Percentiles rank a stretch among this genome's conserved stretches.
Conservation (phyloP, 164 flowering plant species). For the Aristolochia californica region DNA sequence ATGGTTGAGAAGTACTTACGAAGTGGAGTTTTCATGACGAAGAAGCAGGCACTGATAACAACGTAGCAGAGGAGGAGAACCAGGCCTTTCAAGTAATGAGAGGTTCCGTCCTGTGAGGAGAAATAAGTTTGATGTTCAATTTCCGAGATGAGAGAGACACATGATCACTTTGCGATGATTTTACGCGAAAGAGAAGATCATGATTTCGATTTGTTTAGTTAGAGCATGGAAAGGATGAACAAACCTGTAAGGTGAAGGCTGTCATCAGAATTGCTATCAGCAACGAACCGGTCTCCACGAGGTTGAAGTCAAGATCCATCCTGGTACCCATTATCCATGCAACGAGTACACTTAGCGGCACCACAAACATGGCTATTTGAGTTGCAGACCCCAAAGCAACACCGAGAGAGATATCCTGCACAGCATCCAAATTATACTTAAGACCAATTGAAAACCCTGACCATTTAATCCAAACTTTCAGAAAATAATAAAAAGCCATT, state of each 20-base stretch:
- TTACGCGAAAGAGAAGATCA: neutral
- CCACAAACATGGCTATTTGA: conserved; percentile 91
- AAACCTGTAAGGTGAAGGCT: conserved; percentile 24
- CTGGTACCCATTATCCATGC: conserved; percentile 66
- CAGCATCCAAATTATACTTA: neutral
- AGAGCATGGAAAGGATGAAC: neutral
- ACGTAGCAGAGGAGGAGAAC: conserved; percentile 54
- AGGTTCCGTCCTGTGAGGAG: conserved; percentile 55
- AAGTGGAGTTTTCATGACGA: conserved; percentile 33
- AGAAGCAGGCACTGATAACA: conserved; percentile 50
- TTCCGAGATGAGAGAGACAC: neutral
- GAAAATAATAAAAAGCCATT: neutral
- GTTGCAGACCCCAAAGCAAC: conserved; percentile 92
- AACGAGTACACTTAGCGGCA: conserved; percentile 54
- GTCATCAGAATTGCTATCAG: conserved; percentile 54
- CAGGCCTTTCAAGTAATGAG: conserved; percentile 82
- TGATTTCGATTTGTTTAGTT: too few relatives aligned
- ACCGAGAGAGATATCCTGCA: conserved; percentile 86
- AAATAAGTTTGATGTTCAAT: neutral
- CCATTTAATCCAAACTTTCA: too few relatives aligned
- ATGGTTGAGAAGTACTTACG: conserved; percentile 10
- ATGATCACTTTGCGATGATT: too few relatives aligned
- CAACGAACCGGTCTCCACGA: conserved; percentile 67
- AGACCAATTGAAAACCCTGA: neutral
- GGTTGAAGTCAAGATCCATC: conserved; percentile 69